A percentile compares a stretch with the other conserved stretches of the same genome.
These are phyloP conservation scores for Cladosporium sp. DNA, from an alignment of 2,329 filamentous ascomycete species.

Conservation along the genomic window DNA sequence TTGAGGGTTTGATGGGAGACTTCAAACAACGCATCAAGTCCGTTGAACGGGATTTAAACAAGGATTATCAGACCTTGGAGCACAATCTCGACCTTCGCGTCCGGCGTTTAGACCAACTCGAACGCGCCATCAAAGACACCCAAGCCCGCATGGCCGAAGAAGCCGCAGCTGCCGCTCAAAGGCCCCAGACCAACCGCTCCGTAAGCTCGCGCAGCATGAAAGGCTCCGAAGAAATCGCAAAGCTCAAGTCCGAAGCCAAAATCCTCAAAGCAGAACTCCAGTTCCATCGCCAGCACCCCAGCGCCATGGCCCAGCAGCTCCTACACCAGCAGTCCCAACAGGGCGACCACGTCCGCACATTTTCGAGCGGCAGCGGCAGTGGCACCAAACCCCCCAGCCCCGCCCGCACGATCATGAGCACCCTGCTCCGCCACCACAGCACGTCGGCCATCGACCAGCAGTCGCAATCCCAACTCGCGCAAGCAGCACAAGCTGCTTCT, in stretches of 20 bases:
- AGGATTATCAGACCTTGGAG: constrained; percentile 86
- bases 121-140: constrained; percentile 71
- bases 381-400: constrained; percentile 24
- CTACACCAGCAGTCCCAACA: constrained; percentile 28
- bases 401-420: constrained; percentile 48
- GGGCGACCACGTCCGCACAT: constrained; percentile 22
- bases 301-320: constrained; percentile 36
- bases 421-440: constrained; percentile 57
- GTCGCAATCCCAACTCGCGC: constrained; percentile 17
- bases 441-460: constrained; percentile 51
- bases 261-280: constrained; percentile 61
- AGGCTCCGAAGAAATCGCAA: constrained; percentile 56
- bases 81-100: constrained; percentile 74
- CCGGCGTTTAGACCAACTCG: constrained; percentile 84
- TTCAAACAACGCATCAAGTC: constrained; percentile 79
- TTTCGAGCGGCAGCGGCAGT: constrained; percentile 9
- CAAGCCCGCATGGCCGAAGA: constrained; percentile 55
- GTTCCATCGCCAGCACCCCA: constrained; percentile 57
- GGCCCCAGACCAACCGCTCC: constrained; percentile 34
- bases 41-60: constrained; percentile 87
- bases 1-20: constrained; percentile 74
- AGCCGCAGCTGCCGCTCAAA: constrained; percentile 24
- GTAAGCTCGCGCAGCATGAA: constrained; percentile 43
- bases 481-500: constrained; percentile 17
- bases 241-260: constrained; percentile 61